Evolutionary conservation across 2,329 filamentous ascomycete species (phyloP), one percentile per base, ranked within the genome.

Genomic region (Botrytis cinerea): DNA sequence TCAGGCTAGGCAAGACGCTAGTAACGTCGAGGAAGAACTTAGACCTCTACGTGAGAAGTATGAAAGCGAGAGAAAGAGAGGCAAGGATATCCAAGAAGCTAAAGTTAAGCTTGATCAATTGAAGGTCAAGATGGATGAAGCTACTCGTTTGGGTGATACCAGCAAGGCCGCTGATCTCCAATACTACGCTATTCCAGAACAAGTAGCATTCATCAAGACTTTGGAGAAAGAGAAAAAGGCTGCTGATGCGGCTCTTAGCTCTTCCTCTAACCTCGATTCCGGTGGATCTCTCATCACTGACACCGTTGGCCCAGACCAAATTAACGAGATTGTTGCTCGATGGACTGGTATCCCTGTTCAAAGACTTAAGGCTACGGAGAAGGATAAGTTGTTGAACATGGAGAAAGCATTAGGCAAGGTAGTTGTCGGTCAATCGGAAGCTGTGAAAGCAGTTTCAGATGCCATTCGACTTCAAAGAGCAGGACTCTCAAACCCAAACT

Each of bases 291-390:
- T 98, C 82, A 88, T 98, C 72, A 97, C 95, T 4, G 96, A 99
- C 81, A 89, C 96, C 64, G 96, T 99, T 77, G 96, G 96, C 9
- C 94, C 95, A 18, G 96, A 99, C 77, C 95, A 99, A 83, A 99
- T 99, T 87, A 98, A 99, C 82, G 95, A 98, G 81, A 99, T 99
- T 75, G 96, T 99, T 71, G 92, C 93, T 72, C 91, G 94, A 75
- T 98, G 95, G 93, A 99, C 96, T n/a, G 96, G 96, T 76, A 99
- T 99, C 78, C 96, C 96, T 1, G 94, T 99, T 74, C 98, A 94
- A 7, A 89, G 95, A 75, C 90, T 99, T 59, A 95, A 93, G 85
- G 98, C 96, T 0, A 93, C 94, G 0, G 96, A 99, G 84, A 98
- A 97, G 84, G 96, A 99, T 82, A 98, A 98, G 86, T 88, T 99